Evolutionary conservation across 371 early-diverging fungal species (phyloP), one percentile per base, ranked within the genome.

Genomic region (Capillidium rhysosporum): DNA sequence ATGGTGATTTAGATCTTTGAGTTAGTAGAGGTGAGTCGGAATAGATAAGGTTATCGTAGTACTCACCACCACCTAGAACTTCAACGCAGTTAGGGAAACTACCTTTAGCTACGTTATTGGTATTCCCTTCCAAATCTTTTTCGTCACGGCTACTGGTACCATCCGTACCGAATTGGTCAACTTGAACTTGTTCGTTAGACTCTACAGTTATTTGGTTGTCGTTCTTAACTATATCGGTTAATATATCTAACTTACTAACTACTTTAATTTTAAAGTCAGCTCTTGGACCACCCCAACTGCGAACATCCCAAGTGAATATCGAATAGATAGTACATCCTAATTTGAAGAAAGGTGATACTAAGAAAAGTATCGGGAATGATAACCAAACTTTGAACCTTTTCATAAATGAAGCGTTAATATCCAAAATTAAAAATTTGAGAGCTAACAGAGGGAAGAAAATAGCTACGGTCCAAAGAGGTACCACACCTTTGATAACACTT

Each of bases 401-500:
- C 51, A 51, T 51, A 38, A 31, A 51, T 14, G 34, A 31, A 14
- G 51, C 51, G 21, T 51, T 51, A 23, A 51, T 38, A 39, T 34
- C 34, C 20, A 51, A 38, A 9, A 51, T 34, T 12, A 34, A 16
- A 24, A 25, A 51, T 23, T 51, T 51, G 2, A 51, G 38, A 4
- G 34, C 9, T 31, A 51, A 24, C n/a, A 29, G 34, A 9, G 51
- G 51, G 38, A 51, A 51, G 38, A 51, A 51, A 12, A 51, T 34
- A 38, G 18, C 12, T 18, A 51, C 34, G 3, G 51, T 51, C 51
- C 51, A 51, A 23, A 29, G 14, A 10, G 51, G 51, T 18, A 51
- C 51, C 16, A 51, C 51, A 2, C 51, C 51, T 23, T 51, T 51
- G 51, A 51, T 51, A 24, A 51, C 51, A 30, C 51, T 34, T 3